Conservation (phyloP, 257 asterid genomes). For the Vinca minor region DNA sequence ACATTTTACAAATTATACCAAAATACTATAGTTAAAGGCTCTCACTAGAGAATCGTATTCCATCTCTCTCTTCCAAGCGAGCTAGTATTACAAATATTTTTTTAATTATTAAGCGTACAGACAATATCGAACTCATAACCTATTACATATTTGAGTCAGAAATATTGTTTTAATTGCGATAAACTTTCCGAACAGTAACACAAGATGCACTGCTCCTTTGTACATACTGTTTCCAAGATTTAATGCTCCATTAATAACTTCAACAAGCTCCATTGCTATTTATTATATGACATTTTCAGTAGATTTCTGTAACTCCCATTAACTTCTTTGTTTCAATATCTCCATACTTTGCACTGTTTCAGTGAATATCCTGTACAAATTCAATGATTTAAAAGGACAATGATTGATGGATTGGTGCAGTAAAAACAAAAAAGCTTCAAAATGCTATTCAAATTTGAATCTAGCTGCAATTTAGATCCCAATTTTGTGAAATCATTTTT, state of each 20-base stretch:
- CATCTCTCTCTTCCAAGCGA: not conserved
- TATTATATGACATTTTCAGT: not conserved
- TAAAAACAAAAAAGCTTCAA: not conserved
- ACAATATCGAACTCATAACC: too few species aligned
- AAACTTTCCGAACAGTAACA: too few species aligned
- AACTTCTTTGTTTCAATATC: constrained; percentile 29
- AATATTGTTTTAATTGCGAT: too few species aligned
- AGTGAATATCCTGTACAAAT: constrained; percentile 34
- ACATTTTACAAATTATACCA: not conserved
- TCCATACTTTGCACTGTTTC: constrained; percentile 47
- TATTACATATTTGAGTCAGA: too few species aligned
- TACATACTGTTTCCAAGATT: not conserved
- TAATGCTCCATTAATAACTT: not conserved
- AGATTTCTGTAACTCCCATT: not conserved
- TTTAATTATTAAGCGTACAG: too few species aligned
- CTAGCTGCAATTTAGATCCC: not conserved
- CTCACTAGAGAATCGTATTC: not conserved
- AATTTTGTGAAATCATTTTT: not conserved
- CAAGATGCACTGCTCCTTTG: not conserved
- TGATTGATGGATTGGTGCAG: not conserved
- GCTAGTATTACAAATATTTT: too few species aligned
- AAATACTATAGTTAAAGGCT: not conserved
- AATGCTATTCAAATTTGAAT: not conserved
- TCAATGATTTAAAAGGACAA: not conserved
- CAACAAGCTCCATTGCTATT: not conserved